These are phyloP conservation scores for Xylaria sp. DNA, from an alignment of 2,329 filamentous ascomycete genomes.

Conservation along the genomic window DNA sequence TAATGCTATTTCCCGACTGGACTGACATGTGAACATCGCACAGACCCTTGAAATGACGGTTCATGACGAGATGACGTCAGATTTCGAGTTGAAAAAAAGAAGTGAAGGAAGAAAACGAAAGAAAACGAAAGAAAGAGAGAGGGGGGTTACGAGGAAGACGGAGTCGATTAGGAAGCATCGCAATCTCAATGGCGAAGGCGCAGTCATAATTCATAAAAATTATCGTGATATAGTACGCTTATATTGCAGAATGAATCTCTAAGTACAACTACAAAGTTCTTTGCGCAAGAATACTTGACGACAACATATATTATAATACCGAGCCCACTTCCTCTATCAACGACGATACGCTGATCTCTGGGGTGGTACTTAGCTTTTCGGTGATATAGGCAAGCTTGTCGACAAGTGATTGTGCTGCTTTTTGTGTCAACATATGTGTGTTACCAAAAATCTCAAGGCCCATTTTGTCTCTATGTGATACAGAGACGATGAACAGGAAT, in stretches of 20 bases:
- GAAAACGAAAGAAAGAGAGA: neutral
- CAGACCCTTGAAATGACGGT: neutral
- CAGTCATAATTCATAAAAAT: neutral
- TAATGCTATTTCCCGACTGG: neutral
- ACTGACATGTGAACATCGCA: neutral
- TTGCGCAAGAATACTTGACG: neutral
- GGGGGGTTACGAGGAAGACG: neutral
- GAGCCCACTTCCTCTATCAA: neutral
- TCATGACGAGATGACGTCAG: too few species aligned
- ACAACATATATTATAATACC: neutral
- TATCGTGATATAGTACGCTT: neutral
- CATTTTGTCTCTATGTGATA: neutral
- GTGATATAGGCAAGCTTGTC: neutral
- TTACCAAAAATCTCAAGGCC: slow-evolving; percentile 9
- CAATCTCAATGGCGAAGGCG: neutral
- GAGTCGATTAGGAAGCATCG: neutral
- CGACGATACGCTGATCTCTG: neutral
- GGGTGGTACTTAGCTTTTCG: slow-evolving; percentile 1
- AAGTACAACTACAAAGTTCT: neutral
- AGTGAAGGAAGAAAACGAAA: too few species aligned
- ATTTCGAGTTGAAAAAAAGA: neutral
- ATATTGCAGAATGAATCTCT: neutral
- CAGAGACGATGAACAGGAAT: slow-evolving; percentile 7
- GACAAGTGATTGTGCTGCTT: slow-evolving; percentile 1
- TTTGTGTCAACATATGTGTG: slow-evolving; percentile 8